Evolutionary conservation across 2,329 filamentous ascomycete genomes (phyloP).

Genomic region (Penicillium fuscoglaucum): DNA sequence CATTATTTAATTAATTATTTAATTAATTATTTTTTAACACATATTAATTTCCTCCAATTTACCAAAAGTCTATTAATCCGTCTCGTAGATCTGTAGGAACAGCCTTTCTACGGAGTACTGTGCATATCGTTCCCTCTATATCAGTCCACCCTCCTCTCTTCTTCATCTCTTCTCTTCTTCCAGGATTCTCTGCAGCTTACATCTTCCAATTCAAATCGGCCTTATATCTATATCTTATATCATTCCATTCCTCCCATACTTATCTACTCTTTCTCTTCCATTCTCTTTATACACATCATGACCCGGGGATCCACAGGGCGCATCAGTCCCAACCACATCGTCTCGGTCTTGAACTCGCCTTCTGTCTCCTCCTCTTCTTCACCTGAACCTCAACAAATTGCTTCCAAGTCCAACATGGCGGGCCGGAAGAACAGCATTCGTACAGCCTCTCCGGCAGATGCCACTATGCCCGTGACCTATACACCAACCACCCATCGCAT

Average conservation of each 20-base stretch:
- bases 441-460: slow-evolving; percentile 32
- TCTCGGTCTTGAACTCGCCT: slow-evolving; percentile 26
- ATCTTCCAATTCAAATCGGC: slow-evolving; percentile 11
- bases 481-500: slow-evolving; percentile 53
- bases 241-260: neutral
- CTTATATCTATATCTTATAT: neutral
- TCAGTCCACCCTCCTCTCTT: slow-evolving; percentile 27
- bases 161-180: slow-evolving; percentile 18
- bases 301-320: slow-evolving; percentile 24
- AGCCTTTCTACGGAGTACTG: slow-evolving; percentile 6
- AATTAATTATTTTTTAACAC: neutral
- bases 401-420: slow-evolving; percentile 19
- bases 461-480: slow-evolving; percentile 43
- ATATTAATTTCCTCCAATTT: slow-evolving; percentile 20
- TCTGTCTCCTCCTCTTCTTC: slow-evolving; percentile 22
- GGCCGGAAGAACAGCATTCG: slow-evolving; percentile 33
- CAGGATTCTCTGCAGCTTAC: slow-evolving; percentile 14
- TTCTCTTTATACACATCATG: slow-evolving; percentile 20
- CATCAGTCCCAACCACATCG: slow-evolving; percentile 24
- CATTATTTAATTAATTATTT: slow-evolving; percentile 3
- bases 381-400: slow-evolving; percentile 14
- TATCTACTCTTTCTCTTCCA: neutral
- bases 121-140: slow-evolving; percentile 25
- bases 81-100: slow-evolving; percentile 25
- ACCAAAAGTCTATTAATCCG: slow-evolving; percentile 23